Evolutionary conservation across 164 flowering plant genomes (phyloP), one percentile per base, ranked within the genome.

Genomic region (Sextonia rubra): DNA sequence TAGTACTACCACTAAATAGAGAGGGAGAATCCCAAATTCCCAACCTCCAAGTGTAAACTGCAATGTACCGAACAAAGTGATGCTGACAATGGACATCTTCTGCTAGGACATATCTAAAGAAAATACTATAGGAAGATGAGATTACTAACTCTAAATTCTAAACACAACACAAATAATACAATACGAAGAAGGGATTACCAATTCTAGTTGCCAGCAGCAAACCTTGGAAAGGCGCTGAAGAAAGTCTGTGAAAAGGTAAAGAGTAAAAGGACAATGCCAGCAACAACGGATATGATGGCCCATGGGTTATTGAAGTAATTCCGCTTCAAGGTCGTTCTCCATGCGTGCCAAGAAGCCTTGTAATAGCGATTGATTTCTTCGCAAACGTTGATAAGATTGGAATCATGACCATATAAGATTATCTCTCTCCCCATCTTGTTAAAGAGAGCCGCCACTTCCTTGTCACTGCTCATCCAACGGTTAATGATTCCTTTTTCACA

Each of bases 271-370:
- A 2, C 29, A 12, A 17, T 14, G 25, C 18, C 44, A 27, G 30
- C 66, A 63, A 63, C 25, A 12, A 27, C 4, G 12, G 32, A 63
- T 18, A 27, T 27, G 66, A 24, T 63, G 14, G 62, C 62, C 62
- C 62, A 60, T 60, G 62, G 62, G n/a, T 60, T 60, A n/a, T 60
- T 18, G 62, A 60, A 60, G 9, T 60, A 60, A 5, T 60, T 60
- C 23, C 7, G 62, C 62, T 24, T 63, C 32, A 63, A 27, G 30
- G 0, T 67, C 8, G 69, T 25, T 20, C 27, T 26, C 56, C 56
- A 47, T 11, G 23, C 55, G 24, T 49, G 58, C 58, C 60, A 47
- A 9, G 17, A 29, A 25, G 30, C 25, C 60, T 15, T 25, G 17
- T 69, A 69, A 52, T 49, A 49, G 4, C 7, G 18, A 49, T 69